Evolutionary conservation across 164 flowering plant genomes (phyloP).

Genomic region (Houttuynia cordata): DNA sequence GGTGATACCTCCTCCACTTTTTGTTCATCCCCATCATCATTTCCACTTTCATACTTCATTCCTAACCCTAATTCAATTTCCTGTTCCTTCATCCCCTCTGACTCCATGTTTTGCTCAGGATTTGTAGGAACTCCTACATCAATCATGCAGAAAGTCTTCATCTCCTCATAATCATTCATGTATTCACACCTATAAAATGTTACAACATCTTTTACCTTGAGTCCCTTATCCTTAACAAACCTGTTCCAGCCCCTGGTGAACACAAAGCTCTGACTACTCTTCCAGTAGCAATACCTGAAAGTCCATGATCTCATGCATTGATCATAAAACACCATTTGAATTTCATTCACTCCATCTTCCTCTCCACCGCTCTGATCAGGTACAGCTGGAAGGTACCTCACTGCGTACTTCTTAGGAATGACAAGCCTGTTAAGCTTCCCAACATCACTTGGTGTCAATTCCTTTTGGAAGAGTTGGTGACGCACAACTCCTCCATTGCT

Average conservation of each 20-base stretch:
- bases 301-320: slow-evolving; percentile 37
- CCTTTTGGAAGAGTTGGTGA: slow-evolving; percentile 60
- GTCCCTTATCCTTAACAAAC: slow-evolving; percentile 54
- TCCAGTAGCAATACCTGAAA: slow-evolving; percentile 82
- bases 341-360: slow-evolving; percentile 17
- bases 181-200: slow-evolving; percentile 28
- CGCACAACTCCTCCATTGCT: slow-evolving; percentile 11
- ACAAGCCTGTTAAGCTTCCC: slow-evolving; percentile 82
- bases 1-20: too few relatives aligned
- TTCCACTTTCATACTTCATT: too few relatives aligned
- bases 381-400: slow-evolving; percentile 29
- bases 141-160: slow-evolving; percentile 14
- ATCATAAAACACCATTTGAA: slow-evolving; percentile 39
- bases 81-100: too few relatives aligned
- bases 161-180: slow-evolving; percentile 4
- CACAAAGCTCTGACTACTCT: slow-evolving; percentile 76
- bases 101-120: too few relatives aligned
- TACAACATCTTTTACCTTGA: slow-evolving; percentile 39
- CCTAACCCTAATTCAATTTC: too few relatives aligned
- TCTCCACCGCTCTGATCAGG: slow-evolving; percentile 10
- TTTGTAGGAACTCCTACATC: slow-evolving; percentile 7
- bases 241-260: slow-evolving; percentile 72
- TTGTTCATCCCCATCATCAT: too few relatives aligned
- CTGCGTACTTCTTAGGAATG: slow-evolving; percentile 65
- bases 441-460: slow-evolving; percentile 82